Percentiles rank a stretch among this genome's conserved stretches.
Conservation (phyloP, 192 early-diverging fungal genomes). For the Entomortierella chlamydospora region DNA sequence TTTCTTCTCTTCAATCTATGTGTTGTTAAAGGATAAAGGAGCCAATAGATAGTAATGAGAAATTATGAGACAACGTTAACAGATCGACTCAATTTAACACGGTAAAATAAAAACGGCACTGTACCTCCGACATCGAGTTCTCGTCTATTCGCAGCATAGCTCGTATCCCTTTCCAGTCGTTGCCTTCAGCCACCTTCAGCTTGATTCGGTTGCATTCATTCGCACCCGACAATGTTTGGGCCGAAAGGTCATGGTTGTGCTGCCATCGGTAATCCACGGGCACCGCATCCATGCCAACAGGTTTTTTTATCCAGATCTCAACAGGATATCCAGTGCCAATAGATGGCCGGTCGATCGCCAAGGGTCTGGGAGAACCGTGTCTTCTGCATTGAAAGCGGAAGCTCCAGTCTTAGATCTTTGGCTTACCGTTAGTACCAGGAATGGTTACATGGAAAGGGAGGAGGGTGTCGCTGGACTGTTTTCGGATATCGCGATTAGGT, state of each 20-base stretch:
- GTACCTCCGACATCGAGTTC: constrained; percentile 1
- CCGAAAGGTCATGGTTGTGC: constrained; percentile 26
- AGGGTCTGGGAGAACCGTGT: constrained; percentile 7
- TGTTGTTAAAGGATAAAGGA: not conserved
- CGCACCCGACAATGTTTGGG: constrained; percentile 5
- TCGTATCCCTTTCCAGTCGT: constrained; percentile 11
- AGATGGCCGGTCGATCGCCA: constrained; percentile 11
- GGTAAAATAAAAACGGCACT: not conserved
- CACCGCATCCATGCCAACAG: constrained; percentile 12
- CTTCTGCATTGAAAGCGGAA: constrained; percentile 22
- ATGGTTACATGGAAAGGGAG: constrained; percentile 7
- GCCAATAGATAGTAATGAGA: not conserved
- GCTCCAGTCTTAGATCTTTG: constrained; percentile 21
- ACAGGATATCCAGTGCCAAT: constrained; percentile 22
- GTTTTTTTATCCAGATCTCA: constrained; percentile 27
- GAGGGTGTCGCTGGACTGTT: constrained; percentile 5
- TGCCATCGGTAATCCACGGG: constrained; percentile 18
- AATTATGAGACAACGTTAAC: too few relatives aligned
- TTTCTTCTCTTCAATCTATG: constrained; percentile 14
- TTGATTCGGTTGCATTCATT: constrained; percentile 18
- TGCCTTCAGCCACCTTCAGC: constrained; percentile 16
- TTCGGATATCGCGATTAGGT: constrained; percentile 5
- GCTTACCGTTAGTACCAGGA: constrained; percentile 16
- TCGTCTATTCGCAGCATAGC: constrained; percentile 15
- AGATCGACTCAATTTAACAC: too few relatives aligned